phyloP scores from a whole-genome alignment of 1,284 basidiomycete species.

The Austroboletus olivaceoglutinosus region DNA sequence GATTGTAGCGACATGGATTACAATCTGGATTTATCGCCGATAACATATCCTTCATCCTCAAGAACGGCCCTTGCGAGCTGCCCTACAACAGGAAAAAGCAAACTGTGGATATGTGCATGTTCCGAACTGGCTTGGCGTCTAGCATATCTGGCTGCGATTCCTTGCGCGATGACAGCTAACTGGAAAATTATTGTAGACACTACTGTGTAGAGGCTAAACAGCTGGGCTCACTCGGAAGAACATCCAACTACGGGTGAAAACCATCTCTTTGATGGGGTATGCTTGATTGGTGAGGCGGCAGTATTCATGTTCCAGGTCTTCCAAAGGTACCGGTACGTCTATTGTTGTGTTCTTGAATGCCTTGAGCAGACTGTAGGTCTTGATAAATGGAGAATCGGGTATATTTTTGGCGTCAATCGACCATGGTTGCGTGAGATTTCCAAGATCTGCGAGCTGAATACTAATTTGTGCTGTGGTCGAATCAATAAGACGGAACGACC shows the following conservation, averaged over 20 bases:
- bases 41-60: slow-evolving; percentile 47
- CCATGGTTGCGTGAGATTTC: slow-evolving; percentile 87
- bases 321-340: slow-evolving; percentile 64
- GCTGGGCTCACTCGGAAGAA: slow-evolving; percentile 70
- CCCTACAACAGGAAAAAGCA: slow-evolving; percentile 65
- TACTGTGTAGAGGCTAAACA: not conserved
- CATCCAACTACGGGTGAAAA: slow-evolving; percentile 84
- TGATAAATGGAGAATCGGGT: slow-evolving; percentile 20
- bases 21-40: slow-evolving; percentile 38
- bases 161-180: slow-evolving; percentile 87
- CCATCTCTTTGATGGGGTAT: slow-evolving; percentile 76
- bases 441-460: slow-evolving; percentile 83
- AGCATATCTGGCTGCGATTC: slow-evolving; percentile 87
- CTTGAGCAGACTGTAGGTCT: slow-evolving; percentile 28
- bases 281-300: slow-evolving; percentile 56
- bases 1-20: slow-evolving; percentile 18
- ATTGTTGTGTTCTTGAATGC: slow-evolving; percentile 65
- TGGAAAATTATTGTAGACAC: slow-evolving; percentile 30
- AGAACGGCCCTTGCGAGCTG: slow-evolving; percentile 58
- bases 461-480: slow-evolving; percentile 2
- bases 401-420: slow-evolving; percentile 53
- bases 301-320: slow-evolving; percentile 76
- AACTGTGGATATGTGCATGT: slow-evolving; percentile 55
- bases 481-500: slow-evolving; percentile 18
- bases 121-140: slow-evolving; percentile 87